Percentiles rank a stretch among this genome's conserved stretches.
Conservation (phyloP, 768 basidiomycete species). For the Rossbeevera mucosa region DNA sequence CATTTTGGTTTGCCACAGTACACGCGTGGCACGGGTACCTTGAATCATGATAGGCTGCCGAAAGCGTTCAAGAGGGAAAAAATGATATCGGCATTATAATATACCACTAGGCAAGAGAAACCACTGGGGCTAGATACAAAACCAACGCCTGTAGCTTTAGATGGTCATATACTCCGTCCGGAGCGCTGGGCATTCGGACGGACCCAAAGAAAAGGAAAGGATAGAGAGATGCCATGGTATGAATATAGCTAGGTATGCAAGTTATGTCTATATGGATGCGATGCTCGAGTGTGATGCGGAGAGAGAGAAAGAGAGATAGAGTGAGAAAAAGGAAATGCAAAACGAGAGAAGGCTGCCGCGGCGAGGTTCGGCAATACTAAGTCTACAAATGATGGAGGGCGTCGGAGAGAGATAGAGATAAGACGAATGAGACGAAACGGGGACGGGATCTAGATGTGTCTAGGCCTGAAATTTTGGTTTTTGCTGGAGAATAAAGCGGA, state of each 20-base stretch:
- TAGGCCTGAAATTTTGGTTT: slow-evolving; percentile 36
- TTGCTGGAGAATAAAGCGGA: slow-evolving; percentile 14
- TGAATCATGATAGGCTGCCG: background rate
- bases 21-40: slow-evolving; percentile 5
- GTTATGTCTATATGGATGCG: slow-evolving; percentile 28
- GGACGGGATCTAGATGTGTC: slow-evolving; percentile 6
- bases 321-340: slow-evolving; percentile 6
- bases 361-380: slow-evolving; percentile 11
- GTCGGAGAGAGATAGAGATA: slow-evolving; percentile 1
- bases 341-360: slow-evolving; percentile 17
- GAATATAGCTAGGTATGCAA: slow-evolving; percentile 34
- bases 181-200: slow-evolving; percentile 18
- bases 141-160: slow-evolving; percentile 5
- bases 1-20: background rate
- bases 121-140: slow-evolving; percentile 18
- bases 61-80: background rate
- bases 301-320: slow-evolving; percentile 1
- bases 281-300: slow-evolving; percentile 19
- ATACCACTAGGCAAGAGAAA: slow-evolving; percentile 15
- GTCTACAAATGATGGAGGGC: slow-evolving; percentile 21
- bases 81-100: slow-evolving; percentile 18
- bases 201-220: slow-evolving; percentile 10
- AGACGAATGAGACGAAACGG: background rate
- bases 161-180: slow-evolving; percentile 4
- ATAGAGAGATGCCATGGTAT: slow-evolving; percentile 30